Conservation (phyloP, 108 stramenopile genomes). For the Fragilaria crotonensis region DNA sequence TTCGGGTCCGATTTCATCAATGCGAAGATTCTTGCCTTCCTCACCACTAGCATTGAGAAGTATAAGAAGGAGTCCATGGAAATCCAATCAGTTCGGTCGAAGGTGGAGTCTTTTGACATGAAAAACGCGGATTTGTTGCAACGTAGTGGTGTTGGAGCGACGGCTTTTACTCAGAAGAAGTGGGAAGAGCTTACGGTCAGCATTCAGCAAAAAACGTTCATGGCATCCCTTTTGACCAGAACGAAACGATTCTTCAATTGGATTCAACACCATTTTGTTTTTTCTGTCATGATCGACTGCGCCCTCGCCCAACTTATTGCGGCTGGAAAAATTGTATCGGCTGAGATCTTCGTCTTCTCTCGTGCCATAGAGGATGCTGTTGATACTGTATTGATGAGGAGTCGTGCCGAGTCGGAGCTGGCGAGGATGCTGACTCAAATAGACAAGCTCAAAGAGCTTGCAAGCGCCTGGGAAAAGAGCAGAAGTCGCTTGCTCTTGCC, state of each 20-base stretch:
- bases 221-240: constrained; percentile 40
- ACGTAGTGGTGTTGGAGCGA: constrained; percentile 57
- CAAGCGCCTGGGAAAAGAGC: constrained; percentile 51
- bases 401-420: constrained; percentile 73
- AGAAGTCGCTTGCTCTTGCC: constrained; percentile 42
- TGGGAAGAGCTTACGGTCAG: constrained; percentile 74
- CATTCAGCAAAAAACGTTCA: constrained; percentile 61
- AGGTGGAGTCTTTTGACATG: constrained; percentile 83
- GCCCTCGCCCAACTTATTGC: constrained; percentile 77
- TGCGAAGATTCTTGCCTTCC: constrained; percentile 50
- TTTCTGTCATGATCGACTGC: constrained; percentile 78
- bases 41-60: constrained; percentile 62
- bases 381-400: constrained; percentile 72
- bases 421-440: constrained; percentile 79
- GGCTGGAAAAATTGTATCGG: constrained; percentile 53
- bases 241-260: constrained; percentile 68
- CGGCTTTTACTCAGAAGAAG: constrained; percentile 53
- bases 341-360: constrained; percentile 82
- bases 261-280: constrained; percentile 78
- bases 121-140: constrained; percentile 83
- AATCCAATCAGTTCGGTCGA: constrained; percentile 42
- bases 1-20: constrained; percentile 70
- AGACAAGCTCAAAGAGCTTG: constrained; percentile 52
- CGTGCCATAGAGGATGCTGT: constrained; percentile 84
- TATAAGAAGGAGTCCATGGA: constrained; percentile 67